These are phyloP conservation scores for Penicillium capsulatum DNA, from an alignment of 2,329 filamentous ascomycete species.

Conservation along the genomic window DNA sequence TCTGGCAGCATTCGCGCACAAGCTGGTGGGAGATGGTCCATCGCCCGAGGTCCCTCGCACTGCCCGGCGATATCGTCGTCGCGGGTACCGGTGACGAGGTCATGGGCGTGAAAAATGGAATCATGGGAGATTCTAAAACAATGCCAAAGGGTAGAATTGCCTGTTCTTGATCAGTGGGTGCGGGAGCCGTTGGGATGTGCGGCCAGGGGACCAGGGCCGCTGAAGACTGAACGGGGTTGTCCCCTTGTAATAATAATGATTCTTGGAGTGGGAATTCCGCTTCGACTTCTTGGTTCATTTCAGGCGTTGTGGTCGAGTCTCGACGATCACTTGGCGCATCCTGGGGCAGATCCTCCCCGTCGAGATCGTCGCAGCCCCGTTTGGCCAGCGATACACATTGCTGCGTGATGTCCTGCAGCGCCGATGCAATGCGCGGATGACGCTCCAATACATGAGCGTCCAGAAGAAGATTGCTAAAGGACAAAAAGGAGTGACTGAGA, in stretches of 20 bases:
- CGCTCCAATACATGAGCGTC: constrained; percentile 14
- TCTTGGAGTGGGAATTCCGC: constrained; percentile 2
- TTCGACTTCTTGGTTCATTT: constrained; percentile 5
- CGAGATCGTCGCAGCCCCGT: constrained; percentile 14
- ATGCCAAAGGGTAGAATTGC: constrained; percentile 15
- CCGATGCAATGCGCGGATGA: constrained; percentile 18
- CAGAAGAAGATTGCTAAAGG: constrained; percentile 25
- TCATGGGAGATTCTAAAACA: constrained; percentile 10
- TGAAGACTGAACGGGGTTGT: constrained; percentile 9
- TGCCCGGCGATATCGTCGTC: constrained; percentile 5
- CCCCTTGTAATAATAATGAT: constrained; percentile 2
- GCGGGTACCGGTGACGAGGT: constrained; percentile 2
- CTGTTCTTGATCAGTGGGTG: constrained; percentile 18
- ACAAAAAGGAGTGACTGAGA: constrained; percentile 25
- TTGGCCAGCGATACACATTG: constrained; percentile 24
- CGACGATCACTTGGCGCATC: too few relatives aligned
- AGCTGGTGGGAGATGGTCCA: constrained; percentile 21
- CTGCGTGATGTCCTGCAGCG: constrained; percentile 22
- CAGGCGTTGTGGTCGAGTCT: neutral
- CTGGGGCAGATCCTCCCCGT: too few relatives aligned
- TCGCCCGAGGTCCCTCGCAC: constrained; percentile 6
- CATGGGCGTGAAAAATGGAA: constrained; percentile 1
- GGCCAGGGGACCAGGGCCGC: constrained; percentile 11
- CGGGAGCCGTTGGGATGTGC: constrained; percentile 9
- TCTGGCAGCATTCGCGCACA: constrained; percentile 21